Percentiles rank a stretch among this genome's conserved stretches.
These are phyloP conservation scores for Didymella keratinophila DNA, from an alignment of 2,329 filamentous ascomycete genomes.

Conservation along the genomic window DNA sequence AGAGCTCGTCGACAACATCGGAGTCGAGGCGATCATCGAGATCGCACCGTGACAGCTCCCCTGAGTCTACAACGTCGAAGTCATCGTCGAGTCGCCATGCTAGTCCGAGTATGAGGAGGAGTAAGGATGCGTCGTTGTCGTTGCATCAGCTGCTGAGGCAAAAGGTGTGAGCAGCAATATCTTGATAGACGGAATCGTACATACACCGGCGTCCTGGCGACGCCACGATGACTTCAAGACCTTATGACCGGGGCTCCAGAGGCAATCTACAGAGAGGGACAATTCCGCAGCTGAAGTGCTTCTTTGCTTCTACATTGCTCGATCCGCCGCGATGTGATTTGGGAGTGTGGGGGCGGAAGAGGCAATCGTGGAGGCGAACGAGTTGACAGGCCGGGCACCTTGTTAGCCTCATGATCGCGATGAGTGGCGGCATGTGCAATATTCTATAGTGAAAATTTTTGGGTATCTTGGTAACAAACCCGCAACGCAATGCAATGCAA, in stretches of 20 bases:
- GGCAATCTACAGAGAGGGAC: background rate
- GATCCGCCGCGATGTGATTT: background rate
- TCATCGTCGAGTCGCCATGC: constrained; percentile 17
- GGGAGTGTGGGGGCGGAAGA: background rate
- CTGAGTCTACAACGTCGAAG: constrained; percentile 17
- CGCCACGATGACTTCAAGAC: constrained; percentile 8
- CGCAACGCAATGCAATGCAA: constrained; percentile 19
- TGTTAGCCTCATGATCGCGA: background rate
- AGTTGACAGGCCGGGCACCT: background rate
- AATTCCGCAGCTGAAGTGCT: too few relatives aligned
- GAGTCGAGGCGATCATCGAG: constrained; percentile 15
- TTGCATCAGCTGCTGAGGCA: constrained; percentile 17
- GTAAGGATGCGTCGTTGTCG: constrained; percentile 16
- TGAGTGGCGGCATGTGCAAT: background rate
- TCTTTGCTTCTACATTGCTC: background rate
- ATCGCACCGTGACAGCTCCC: constrained; percentile 17
- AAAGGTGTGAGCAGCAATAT: constrained; percentile 8
- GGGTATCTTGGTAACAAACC: constrained; percentile 17
- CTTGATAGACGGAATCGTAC: background rate
- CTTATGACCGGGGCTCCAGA: constrained; percentile 2
- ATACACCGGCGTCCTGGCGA: constrained; percentile 4
- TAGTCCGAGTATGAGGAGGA: constrained; percentile 9
- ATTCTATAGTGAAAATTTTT: constrained; percentile 4
- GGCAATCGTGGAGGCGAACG: too few relatives aligned
- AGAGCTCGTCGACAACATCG: constrained; percentile 6